Base-by-base conservation (phyloP, 306 rosid genomes). In the Vigna hirtella region DNA sequence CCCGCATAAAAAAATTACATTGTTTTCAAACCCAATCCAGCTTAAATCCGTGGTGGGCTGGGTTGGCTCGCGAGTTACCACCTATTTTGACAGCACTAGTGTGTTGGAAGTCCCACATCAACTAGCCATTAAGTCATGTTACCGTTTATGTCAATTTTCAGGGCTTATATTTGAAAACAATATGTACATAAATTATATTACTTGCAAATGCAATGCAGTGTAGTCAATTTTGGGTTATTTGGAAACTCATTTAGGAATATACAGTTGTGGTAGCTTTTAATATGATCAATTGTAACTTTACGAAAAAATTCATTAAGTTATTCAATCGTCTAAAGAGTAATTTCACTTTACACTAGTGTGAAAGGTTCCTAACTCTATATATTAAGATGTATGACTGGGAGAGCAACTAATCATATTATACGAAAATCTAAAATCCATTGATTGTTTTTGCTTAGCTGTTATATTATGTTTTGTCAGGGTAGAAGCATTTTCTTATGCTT, bases 401-500 rank as follows among this genome's bases (percentile, higher is more conserved):
- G 55, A 22, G 61, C 26, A 57, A 40, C 17, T 67, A 56, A 43
- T 24, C 22, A 15, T 77, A 42, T 2, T 67, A 55, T 30, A n/a
- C 20, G n/a, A 40, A 12, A 65, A 65, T 72, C 11, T 40, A 34
- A 45, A 7, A 56, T 72, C 18, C 30, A 34, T 52, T 82, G 70
- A 49, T 38, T 78, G 11, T 56, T 83, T 61, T 68, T n/a, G 40
- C 78, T 84, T 55, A 16, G 36, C 55, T 76, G 58, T 77, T 51
- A 28, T 62, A 42, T 74, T 58, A 50, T 76, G 55, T 78, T 67
- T 84, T 84, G 79, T 76, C 79, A 95, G 98, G 91, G 88, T 83
- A 73, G 93, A 86, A 63, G 89, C 85, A 71, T 76, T 73, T 70
- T 87, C 86, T 70, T 90, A 89, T 75, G 88, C 89, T 64, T 88